phyloP scores from a whole-genome alignment of 441 rosid genomes.

The Flueggea neowawraea region DNA sequence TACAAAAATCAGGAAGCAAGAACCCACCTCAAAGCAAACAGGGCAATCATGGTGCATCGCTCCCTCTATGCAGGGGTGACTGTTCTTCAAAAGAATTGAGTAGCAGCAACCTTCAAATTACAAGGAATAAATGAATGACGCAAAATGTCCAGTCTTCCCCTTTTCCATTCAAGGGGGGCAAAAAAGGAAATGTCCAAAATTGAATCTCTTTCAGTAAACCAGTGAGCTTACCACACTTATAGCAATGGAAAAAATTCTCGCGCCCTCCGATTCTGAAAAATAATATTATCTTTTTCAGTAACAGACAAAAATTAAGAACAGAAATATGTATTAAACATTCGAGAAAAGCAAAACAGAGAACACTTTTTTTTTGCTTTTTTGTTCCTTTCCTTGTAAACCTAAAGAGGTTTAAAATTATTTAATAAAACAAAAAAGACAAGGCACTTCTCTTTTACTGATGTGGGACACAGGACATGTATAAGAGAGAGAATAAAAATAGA shows the following conservation, averaged over 20 bases:
- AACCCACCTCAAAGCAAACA: constrained; percentile 80
- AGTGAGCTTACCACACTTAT: constrained; percentile 72
- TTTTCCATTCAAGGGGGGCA: not conserved
- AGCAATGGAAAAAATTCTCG: constrained; percentile 87
- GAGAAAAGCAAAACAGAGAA: no score
- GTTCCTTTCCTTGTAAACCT: no score
- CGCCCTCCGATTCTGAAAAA: constrained; percentile 71
- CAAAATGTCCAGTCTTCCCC: not conserved
- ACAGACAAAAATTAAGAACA: no score
- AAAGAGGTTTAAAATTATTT: no score
- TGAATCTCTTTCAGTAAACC: no score
- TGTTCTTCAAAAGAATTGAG: constrained; percentile 54
- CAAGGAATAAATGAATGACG: not conserved
- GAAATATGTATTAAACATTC: no score
- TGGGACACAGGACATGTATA: no score
- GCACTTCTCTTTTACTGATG: no score
- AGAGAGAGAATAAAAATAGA: no score
- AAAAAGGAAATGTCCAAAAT: not conserved
- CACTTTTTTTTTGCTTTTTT: no score
- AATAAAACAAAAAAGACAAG: no score
- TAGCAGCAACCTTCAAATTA: constrained; percentile 71
- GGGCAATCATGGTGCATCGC: constrained; percentile 98
- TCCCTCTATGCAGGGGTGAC: constrained; percentile 90
- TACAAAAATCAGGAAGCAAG: not conserved
- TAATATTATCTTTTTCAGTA: not conserved